A percentile compares a stretch with the other conserved stretches of the same genome.
Evolutionary conservation across 768 basidiomycete genomes (phyloP).

Genomic region (Hydnomerulius pinastri): DNA sequence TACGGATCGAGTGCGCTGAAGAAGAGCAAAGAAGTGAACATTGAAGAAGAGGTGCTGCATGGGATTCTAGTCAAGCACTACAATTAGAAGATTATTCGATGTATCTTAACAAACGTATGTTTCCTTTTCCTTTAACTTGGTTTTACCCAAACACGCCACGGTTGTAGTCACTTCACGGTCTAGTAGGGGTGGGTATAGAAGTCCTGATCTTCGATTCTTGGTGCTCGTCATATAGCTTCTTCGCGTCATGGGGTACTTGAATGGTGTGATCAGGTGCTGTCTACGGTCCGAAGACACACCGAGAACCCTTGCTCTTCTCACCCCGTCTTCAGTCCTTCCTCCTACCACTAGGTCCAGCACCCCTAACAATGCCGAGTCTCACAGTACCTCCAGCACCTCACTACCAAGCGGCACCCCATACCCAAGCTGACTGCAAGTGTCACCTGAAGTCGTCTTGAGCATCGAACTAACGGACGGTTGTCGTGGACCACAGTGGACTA

Average conservation of each 20-base stretch:
- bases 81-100: slow-evolving; percentile 43
- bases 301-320: too few species aligned
- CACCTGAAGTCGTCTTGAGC: not conserved
- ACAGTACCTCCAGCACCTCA: slow-evolving; percentile 37
- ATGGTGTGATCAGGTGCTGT: not conserved
- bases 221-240: too few species aligned
- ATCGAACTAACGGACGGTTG: not conserved
- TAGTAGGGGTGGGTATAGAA: too few species aligned
- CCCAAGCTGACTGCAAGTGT: slow-evolving; percentile 37
- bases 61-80: slow-evolving; percentile 57
- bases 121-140: too few species aligned
- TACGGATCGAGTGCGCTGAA: slow-evolving; percentile 49
- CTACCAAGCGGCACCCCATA: slow-evolving; percentile 37
- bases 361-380: slow-evolving; percentile 37
- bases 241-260: too few species aligned
- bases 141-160: too few species aligned
- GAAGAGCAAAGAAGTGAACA: slow-evolving; percentile 36
- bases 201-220: too few species aligned
- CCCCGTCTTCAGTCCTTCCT: too few species aligned
- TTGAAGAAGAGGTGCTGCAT: slow-evolving; percentile 54
- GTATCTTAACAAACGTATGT: too few species aligned
- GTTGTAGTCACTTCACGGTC: not conserved
- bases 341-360: too few species aligned
- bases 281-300: too few species aligned
- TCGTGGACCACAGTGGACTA: slow-evolving; percentile 43